Percentiles rank a stretch among this genome's conserved stretches.
phyloP scores from a whole-genome alignment of 176 grass and related monocot species.

The Rhynchospora breviuscula region DNA sequence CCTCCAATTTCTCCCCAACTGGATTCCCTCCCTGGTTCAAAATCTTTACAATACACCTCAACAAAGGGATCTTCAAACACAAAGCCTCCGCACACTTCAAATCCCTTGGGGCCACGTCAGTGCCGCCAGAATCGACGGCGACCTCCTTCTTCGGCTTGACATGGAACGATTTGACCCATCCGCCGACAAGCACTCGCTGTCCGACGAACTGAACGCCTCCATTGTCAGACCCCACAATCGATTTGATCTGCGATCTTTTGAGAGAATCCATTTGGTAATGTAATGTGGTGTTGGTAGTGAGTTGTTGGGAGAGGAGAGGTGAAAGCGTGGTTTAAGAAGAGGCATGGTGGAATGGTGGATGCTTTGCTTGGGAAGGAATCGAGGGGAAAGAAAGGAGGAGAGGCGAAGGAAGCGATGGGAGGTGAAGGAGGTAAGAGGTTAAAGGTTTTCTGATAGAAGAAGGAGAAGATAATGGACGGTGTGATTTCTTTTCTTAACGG shows the following conservation, averaged over 20 bases:
- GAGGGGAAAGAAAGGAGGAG: constrained; percentile 25
- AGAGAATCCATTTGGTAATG: constrained; percentile 39
- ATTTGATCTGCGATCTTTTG: constrained; percentile 29
- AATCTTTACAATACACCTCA: constrained; percentile 37
- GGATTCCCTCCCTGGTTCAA: not conserved
- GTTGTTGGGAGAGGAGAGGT: constrained; percentile 2
- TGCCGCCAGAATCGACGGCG: not conserved
- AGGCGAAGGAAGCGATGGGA: constrained; percentile 2
- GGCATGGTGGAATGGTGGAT: constrained; percentile 28
- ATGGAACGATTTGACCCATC: constrained; percentile 49
- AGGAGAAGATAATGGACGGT: not conserved
- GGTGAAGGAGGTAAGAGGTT: not conserved
- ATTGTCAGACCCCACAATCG: constrained; percentile 29
- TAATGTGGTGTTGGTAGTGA: not conserved
- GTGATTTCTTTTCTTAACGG: not conserved
- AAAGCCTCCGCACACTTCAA: constrained; percentile 36
- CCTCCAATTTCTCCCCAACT: not conserved
- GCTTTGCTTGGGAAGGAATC: constrained; percentile 42
- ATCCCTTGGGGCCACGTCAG: not conserved
- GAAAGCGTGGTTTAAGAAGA: constrained; percentile 16
- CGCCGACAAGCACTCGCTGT: constrained; percentile 35
- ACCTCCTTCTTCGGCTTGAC: constrained; percentile 22
- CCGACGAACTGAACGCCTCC: constrained; percentile 28
- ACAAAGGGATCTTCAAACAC: constrained; percentile 29
- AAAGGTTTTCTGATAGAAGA: not conserved